A percentile compares a stretch with the other conserved stretches of the same genome.
These are phyloP conservation scores for Colletotrichum sp. DNA, from an alignment of 2,329 filamentous ascomycete species.

Conservation along the genomic window DNA sequence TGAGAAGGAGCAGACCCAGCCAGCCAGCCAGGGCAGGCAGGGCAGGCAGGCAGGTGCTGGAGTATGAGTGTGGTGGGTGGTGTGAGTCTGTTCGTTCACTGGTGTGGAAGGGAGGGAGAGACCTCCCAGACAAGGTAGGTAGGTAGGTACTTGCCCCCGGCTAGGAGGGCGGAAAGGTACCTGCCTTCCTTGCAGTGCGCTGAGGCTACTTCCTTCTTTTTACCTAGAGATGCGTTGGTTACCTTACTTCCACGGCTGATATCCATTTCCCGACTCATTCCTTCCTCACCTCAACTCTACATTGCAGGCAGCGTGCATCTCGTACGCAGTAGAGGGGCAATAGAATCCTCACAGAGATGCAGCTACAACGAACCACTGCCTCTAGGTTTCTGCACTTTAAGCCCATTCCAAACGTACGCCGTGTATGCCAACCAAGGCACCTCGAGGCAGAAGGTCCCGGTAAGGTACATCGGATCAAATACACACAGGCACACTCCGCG, in stretches of 20 bases:
- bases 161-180: not conserved
- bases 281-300: not conserved
- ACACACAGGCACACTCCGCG: not conserved
- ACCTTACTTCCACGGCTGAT: not conserved
- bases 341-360: not conserved
- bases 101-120: not conserved
- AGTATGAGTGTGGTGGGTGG: not conserved
- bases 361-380: not conserved
- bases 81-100: not conserved
- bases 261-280: not conserved
- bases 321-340: not conserved
- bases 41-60: not conserved
- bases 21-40: not conserved
- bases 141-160: not conserved
- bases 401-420: not conserved
- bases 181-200: not conserved
- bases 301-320: not conserved
- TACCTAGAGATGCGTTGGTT: not conserved
- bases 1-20: not conserved
- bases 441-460: not conserved
- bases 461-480: not conserved
- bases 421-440: not conserved
- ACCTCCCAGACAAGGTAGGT: not conserved
- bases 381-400: not conserved
- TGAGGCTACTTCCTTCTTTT: not conserved